Conservation (phyloP, 768 basidiomycete genomes). For the Dacryopinax spathularia region DNA sequence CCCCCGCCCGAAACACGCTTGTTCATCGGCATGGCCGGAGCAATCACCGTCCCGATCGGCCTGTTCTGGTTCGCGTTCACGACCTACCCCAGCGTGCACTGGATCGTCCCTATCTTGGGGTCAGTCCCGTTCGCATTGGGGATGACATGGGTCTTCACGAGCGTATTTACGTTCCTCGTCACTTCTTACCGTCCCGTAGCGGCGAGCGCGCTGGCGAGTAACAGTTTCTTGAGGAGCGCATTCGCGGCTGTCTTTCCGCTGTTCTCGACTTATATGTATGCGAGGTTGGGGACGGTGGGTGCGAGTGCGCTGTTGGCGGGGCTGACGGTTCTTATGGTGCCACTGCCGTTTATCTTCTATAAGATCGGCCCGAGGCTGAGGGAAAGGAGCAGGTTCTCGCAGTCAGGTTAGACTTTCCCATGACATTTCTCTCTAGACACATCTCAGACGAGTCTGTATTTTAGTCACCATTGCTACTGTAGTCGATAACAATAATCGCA, state of each 20-base stretch:
- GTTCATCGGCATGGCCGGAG: conserved; percentile 55
- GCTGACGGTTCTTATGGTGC: conserved; percentile 44
- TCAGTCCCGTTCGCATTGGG: conserved; percentile 41
- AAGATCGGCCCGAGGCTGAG: conserved; percentile 34
- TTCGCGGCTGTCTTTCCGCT: conserved; percentile 42
- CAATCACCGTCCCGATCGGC: conserved; percentile 44
- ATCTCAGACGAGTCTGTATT: too few species aligned
- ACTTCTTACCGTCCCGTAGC: conserved; percentile 38
- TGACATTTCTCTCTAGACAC: too few species aligned
- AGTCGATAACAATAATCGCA: too few species aligned
- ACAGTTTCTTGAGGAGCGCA: conserved; percentile 35
- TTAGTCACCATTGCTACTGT: too few species aligned
- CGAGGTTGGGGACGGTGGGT: conserved; percentile 47
- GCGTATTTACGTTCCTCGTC: conserved; percentile 48
- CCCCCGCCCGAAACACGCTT: conserved; percentile 55
- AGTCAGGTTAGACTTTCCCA: too few species aligned
- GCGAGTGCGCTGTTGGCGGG: conserved; percentile 60
- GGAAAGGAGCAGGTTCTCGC: conserved; percentile 29
- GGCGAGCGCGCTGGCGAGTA: conserved; percentile 53
- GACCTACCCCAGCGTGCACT: conserved; percentile 33
- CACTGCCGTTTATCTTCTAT: conserved; percentile 32
- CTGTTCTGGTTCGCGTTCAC: conserved; percentile 46
- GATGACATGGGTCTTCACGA: conserved; percentile 49
- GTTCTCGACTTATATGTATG: conserved; percentile 40
- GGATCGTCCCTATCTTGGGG: conserved; percentile 35